Evolutionary conservation across 2,329 filamentous ascomycete genomes (phyloP), one percentile per base, ranked within the genome.

Genomic region (Anthostomella pinea): DNA sequence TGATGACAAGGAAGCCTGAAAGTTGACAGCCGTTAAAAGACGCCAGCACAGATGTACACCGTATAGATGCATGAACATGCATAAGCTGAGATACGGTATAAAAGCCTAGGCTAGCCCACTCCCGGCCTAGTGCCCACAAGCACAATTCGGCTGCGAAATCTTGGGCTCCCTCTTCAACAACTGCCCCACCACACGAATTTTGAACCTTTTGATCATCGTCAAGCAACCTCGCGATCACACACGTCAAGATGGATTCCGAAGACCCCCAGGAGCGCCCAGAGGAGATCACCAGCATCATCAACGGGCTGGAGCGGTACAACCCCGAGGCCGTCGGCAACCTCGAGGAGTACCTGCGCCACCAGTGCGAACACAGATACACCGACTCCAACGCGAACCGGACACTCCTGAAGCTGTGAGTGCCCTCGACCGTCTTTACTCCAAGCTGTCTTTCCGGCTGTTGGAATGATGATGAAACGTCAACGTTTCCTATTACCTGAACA

Each of bases 401-500:
- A 31, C 73, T 98, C 49, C 66, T 98, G 69, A 98, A 98, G 74
- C 79, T 98, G 93, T 98, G 75, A 83, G 87, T 87, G n/a, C n/a
- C n/a, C n/a, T n/a, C n/a, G n/a, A n/a, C n/a, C n/a, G n/a, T n/a
- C n/a, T n/a, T n/a, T n/a, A n/a, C n/a, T n/a, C n/a, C n/a, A n/a
- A n/a, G n/a, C n/a, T n/a, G n/a, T n/a, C n/a, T n/a, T n/a, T n/a
- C n/a, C n/a, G n/a, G 6, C 34, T 33, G 39, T 35, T 53, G 49
- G 48, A 43, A 75, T 87, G 86, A 94, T 90, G 87, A 88, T 77
- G 65, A 71, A 75, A 66, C 69, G 70, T 80, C 68, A 84, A 94
- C 87, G 88, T 95, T 95, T 94, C 87, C 87, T 95, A 95, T 95
- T 95, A 95, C 79, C 87, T 87, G 88, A 94, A 68, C 33, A 66